Evolutionary conservation across 805 yeast species (phyloP).

Genomic region (Metschnikowia corniflorae): DNA sequence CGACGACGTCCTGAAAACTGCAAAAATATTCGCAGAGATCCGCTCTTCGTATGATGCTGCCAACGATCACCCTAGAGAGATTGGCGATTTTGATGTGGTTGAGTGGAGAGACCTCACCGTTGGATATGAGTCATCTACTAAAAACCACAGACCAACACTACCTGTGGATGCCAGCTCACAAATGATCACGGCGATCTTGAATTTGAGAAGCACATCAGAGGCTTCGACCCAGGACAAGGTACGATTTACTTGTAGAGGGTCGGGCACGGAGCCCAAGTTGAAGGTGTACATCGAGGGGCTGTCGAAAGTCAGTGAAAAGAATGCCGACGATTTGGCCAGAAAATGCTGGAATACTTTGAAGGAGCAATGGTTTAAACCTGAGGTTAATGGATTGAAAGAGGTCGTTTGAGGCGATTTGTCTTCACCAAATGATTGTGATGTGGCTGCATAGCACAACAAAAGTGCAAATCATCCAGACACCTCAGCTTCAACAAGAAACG

Average conservation of each 20-base stretch:
- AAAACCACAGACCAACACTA: constrained; percentile 53
- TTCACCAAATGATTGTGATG: too few species aligned
- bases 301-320: constrained; percentile 38
- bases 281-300: constrained; percentile 86
- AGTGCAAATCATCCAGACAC: too few species aligned
- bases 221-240: constrained; percentile 35
- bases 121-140: constrained; percentile 74
- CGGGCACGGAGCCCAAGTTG: constrained; percentile 95
- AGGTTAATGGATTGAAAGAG: constrained; percentile 34
- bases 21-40: constrained; percentile 50
- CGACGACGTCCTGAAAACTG: constrained; percentile 49
- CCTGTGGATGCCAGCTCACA: constrained; percentile 75
- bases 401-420: constrained; percentile 22
- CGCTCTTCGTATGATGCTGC: constrained; percentile 30
- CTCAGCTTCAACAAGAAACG: constrained; percentile 4
- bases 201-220: constrained; percentile 9
- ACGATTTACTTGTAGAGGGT: constrained; percentile 84
- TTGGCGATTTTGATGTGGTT: constrained; percentile 58
- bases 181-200: constrained; percentile 73
- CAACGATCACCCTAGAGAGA: constrained; percentile 37
- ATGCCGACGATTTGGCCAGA: constrained; percentile 52
- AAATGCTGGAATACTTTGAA: constrained; percentile 63
- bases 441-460: too few species aligned
- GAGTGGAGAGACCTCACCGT: constrained; percentile 81
- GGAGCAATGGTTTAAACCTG: constrained; percentile 69